Conservation (phyloP, 176 grass and related monocot genomes). For the Urochloa ruziziensis region DNA sequence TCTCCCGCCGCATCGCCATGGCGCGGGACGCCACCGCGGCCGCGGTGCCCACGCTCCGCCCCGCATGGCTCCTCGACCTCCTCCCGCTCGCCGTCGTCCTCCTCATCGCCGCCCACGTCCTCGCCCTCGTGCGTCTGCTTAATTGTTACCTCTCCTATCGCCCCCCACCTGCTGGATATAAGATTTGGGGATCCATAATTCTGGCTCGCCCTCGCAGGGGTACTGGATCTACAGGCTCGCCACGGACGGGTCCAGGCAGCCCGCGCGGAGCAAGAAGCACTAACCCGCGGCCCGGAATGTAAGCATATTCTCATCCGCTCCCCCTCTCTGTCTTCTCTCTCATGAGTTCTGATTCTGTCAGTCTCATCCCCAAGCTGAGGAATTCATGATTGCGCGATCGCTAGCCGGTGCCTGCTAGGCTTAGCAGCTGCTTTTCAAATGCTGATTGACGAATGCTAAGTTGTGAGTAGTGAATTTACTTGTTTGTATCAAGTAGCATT, state of each 20-base stretch:
- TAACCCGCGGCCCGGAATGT: conserved; percentile 23
- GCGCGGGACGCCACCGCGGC: conserved; percentile 32
- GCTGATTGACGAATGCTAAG: no score
- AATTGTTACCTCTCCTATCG: not conserved
- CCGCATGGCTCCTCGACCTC: conserved; percentile 66
- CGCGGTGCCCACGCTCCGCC: conserved; percentile 21
- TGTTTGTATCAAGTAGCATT: not conserved
- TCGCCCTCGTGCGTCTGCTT: conserved; percentile 66
- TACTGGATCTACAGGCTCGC: conserved; percentile 97
- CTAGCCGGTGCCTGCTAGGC: no score
- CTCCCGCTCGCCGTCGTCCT: conserved; percentile 71
- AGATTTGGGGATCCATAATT: conserved; percentile 15
- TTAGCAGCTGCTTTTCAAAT: no score
- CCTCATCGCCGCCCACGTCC: conserved; percentile 93
- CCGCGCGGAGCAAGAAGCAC: conserved; percentile 73
- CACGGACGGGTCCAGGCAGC: conserved; percentile 62
- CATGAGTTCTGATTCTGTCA: not conserved
- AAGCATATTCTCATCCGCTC: not conserved
- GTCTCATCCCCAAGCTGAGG: no score
- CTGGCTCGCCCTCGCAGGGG: conserved; percentile 37
- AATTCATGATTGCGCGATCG: no score
- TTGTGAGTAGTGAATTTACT: not conserved
- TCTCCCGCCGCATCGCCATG: conserved; percentile 57
- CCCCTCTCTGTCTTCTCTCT: not conserved
- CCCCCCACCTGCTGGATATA: not conserved